Base-by-base conservation (phyloP, 2,329 filamentous ascomycete genomes). In the Calonectria henricotiae region DNA sequence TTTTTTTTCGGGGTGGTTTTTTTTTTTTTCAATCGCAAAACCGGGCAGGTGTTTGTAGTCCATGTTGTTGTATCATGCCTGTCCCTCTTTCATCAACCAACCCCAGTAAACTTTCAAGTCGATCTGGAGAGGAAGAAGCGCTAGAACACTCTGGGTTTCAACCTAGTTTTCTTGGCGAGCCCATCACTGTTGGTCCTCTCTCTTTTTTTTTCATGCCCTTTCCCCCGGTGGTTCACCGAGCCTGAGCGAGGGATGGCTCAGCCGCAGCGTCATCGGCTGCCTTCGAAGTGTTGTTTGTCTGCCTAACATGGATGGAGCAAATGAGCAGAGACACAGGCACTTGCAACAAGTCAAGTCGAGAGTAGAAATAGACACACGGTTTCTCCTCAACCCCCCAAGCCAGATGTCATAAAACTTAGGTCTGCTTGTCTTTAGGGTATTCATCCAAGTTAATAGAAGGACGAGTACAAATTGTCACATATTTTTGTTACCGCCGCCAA, bases 261-360 rank as follows among this genome's bases (percentile, higher is more conserved):
- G 76, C 76, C 74, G 73, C 76, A 75, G 66, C 30, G 47, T 17
- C 72, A 70, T 77, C 76, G 76, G 76, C 54, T 54, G 39, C 62
- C 68, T 62, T 76, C 76, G 76, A 76, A 69, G 70, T 30, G 4
- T 4, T 7, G 7, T 67, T 61, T 74, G 69, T 47, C 64, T 63
- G 32, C 43, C 37, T 47, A 8, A 4, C 41, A 13, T 30, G n/a
- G 8, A 13, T 25, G 32, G 13, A 41, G 7, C n/a, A 15, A 44
- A 20, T 23, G 43, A 8, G 8, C 43, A 23, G 9, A 46, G 43
- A 25, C 20, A 17, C 32, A 58, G 3, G 5, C 6, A 15, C 12
- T 58, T 20, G 20, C 20, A 20, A 32, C 23, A 61, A 61, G 60
- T 41, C 44, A 25, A 37, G 43, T 54, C 30, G 13, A 4, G 37